Evolutionary conservation across 768 basidiomycete species (phyloP), one percentile per base, ranked within the genome.

Genomic region (Kwoniella newhampshirensis): DNA sequence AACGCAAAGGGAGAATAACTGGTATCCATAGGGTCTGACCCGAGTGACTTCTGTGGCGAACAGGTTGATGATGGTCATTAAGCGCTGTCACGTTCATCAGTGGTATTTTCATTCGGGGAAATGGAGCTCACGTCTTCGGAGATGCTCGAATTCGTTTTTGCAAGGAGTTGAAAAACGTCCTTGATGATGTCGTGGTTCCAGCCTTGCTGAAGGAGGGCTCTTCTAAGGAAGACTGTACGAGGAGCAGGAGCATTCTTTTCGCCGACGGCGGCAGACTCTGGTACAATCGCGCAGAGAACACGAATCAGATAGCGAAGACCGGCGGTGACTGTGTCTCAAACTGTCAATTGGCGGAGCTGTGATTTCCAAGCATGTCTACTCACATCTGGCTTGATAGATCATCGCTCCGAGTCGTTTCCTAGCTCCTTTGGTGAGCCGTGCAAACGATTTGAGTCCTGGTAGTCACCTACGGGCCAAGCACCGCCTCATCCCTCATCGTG

Each of bases 31-130:
- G 2, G 54, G 32, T 27, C 36, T 17, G 1, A 25, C 15, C 9
- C 26, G 55, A 25, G 32, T 13, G 5, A n/a, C 27, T 12, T 57
- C 55, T 25, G 4, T 20, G 6, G 39, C 25, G 6, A 57, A 23
- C 5, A 23, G 7, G 32, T 44, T 43, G 39, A 57, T 26, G 21
- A n/a, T 20, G 2, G 26, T 37, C 55, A 49, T 43, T 18, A 57
- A 18, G 21, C 42, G 17, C 55, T 57, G 27, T 27, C 39, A 17
- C 6, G 12, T 39, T 40, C n/a, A 40, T 41, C 32, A 25, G 17
- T 44, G 17, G 3, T 28, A 20, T 28, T 28, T 28, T n/a, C 26
- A 5, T 27, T 26, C 7, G 8, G 21, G 15, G 17, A 11, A 26
- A 27, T 45, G 17, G 44, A 32, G 27, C 44, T 45, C 44, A 45